Evolutionary conservation across 208 protist species (phyloP).

Genomic region (Acanthamoeba triangularis): DNA sequence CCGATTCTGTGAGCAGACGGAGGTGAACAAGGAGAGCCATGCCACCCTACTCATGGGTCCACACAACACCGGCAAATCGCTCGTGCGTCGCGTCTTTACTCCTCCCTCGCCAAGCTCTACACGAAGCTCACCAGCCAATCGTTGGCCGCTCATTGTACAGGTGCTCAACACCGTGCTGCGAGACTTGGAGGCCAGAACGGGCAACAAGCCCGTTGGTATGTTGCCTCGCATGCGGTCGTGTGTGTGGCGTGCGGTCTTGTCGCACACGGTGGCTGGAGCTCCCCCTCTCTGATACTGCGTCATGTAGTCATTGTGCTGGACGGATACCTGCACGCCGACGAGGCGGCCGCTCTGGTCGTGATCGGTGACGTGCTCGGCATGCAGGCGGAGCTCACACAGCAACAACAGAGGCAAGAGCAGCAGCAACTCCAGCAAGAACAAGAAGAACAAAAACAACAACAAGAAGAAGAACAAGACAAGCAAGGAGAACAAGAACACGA

Average conservation of each 20-base stretch:
- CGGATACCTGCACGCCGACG: not conserved
- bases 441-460: no score
- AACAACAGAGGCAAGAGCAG: not conserved
- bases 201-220: not conserved
- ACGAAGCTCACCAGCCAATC: not conserved
- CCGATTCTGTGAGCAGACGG: not conserved
- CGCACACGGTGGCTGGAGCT: not conserved
- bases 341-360: not conserved
- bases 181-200: not conserved
- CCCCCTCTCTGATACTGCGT: not conserved
- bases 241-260: not conserved
- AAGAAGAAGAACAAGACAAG: no score
- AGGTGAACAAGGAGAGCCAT: conserved; percentile 6
- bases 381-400: not conserved
- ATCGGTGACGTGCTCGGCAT: conserved; percentile 1
- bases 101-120: not conserved
- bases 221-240: no score
- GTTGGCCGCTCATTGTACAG: not conserved
- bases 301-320: not conserved
- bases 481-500: no score
- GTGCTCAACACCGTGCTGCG: conserved; percentile 1
- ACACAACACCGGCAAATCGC: not conserved
- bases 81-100: not conserved
- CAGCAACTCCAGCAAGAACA: no score
- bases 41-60: not conserved